phyloP scores from a whole-genome alignment of 441 rosid species.

The Jatropha podagrica region DNA sequence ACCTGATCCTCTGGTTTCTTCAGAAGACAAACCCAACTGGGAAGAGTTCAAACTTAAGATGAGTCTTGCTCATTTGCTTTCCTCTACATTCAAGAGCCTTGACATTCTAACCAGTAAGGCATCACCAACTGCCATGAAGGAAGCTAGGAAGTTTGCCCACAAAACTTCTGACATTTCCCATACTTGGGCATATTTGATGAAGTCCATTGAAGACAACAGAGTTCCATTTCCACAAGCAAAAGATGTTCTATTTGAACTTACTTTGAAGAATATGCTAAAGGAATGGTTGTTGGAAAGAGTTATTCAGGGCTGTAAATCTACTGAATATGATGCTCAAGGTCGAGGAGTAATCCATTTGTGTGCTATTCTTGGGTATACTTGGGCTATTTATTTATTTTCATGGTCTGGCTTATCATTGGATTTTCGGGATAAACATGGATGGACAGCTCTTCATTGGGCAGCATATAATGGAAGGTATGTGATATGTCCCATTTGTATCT shows the following conservation, averaged over 20 bases:
- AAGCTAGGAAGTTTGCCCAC: conserved; percentile 64
- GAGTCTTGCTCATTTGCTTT: conserved; percentile 82
- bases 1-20: conserved; percentile 34
- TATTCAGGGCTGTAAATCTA: conserved; percentile 57
- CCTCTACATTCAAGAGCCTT: conserved; percentile 65
- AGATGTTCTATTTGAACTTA: conserved; percentile 65
- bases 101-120: conserved; percentile 53
- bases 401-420: conserved; percentile 79
- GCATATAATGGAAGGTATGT: conserved; percentile 77
- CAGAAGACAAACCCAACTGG: conserved; percentile 59
- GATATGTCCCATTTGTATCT: conserved; percentile 34
- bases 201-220: conserved; percentile 54
- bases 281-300: conserved; percentile 95
- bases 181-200: conserved; percentile 68
- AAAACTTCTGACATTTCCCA: conserved; percentile 51
- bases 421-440: conserved; percentile 87
- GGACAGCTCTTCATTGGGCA: conserved; percentile 99
- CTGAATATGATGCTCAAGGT: conserved; percentile 77
- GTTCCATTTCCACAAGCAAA: conserved; percentile 63
- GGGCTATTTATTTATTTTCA: conserved; percentile 76
- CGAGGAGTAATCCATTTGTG: conserved; percentile 94
- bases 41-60: conserved; percentile 76
- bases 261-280: conserved; percentile 70
- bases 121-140: conserved; percentile 53
- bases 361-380: conserved; percentile 83